Evolutionary conservation across 495 filamentous ascomycete species (phyloP).

Genomic region (Opeltia flavorubescens): DNA sequence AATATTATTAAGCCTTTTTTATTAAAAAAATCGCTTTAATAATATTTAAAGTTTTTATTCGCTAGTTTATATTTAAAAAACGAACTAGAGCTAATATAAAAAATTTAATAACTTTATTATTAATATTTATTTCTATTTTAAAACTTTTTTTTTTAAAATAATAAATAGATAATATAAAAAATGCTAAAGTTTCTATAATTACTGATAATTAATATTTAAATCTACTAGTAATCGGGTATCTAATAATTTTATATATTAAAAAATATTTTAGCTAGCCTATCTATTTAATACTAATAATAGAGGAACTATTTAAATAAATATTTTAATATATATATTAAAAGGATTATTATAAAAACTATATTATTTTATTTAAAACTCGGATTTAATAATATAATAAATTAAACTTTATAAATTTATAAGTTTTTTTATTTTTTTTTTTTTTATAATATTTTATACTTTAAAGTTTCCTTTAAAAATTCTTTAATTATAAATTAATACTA

Average conservation of each 20-base stretch:
- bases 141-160: neutral
- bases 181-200: neutral
- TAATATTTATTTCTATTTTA: neutral
- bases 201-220: neutral
- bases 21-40: neutral
- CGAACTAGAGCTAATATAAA: neutral
- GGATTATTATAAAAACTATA: neutral
- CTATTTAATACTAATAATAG: neutral
- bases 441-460: no score
- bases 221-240: neutral
- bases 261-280: neutral
- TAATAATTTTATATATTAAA: neutral
- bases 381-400: constrained; percentile 4
- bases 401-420: constrained; percentile 2
- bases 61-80: neutral
- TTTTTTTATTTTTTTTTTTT: neutral
- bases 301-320: neutral
- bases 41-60: neutral
- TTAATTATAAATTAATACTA: no score
- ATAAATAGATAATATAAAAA: neutral
- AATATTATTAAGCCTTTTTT: neutral
- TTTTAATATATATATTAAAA: neutral
- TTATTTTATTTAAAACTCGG: neutral
- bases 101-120: neutral
- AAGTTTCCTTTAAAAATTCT: no score